Evolutionary conservation across 1,284 basidiomycete genomes (phyloP).

Genomic region (Lentinula novae-zelandiae): DNA sequence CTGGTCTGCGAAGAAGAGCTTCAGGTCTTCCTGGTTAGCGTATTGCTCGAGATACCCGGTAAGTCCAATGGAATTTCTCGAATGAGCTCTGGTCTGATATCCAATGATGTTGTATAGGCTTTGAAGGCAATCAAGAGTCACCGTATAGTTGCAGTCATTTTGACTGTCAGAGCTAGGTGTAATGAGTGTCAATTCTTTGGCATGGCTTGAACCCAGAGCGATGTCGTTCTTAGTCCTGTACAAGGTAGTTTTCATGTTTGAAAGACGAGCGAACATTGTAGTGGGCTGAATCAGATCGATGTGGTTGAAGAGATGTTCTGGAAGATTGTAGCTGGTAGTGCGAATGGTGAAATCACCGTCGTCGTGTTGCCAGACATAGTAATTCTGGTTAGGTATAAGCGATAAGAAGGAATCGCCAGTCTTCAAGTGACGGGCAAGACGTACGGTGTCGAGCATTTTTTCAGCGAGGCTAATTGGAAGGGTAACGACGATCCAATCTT

Average conservation of each 20-base stretch:
- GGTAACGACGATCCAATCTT: constrained; percentile 65
- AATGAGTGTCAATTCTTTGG: constrained; percentile 20
- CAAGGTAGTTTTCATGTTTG: constrained; percentile 42
- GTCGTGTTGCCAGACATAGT: constrained; percentile 56
- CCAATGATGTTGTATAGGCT: constrained; percentile 30
- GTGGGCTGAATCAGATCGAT: constrained; percentile 74
- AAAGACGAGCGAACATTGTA: constrained; percentile 61
- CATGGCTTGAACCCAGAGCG: constrained; percentile 3
- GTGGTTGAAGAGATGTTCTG: constrained; percentile 55
- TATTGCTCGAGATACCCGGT: constrained; percentile 42
- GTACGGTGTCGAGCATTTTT: constrained; percentile 63
- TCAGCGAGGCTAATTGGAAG: constrained; percentile 62
- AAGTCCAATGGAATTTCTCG: constrained; percentile 31
- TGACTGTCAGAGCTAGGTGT: constrained; percentile 41
- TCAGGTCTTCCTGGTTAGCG: constrained; percentile 53
- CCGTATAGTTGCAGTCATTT: constrained; percentile 41
- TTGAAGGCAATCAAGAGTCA: constrained; percentile 33
- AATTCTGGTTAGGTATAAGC: constrained; percentile 22
- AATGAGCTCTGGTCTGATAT: constrained; percentile 22
- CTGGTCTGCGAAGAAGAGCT: constrained; percentile 46
- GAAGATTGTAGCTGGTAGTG: constrained; percentile 70
- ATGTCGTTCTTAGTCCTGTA: constrained; percentile 17
- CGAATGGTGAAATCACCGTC: constrained; percentile 53
- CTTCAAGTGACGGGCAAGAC: neutral
- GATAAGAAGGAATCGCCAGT: neutral